These are phyloP conservation scores for Harringtonia lauricola DNA, from an alignment of 2,329 filamentous ascomycete species.

Conservation along the genomic window DNA sequence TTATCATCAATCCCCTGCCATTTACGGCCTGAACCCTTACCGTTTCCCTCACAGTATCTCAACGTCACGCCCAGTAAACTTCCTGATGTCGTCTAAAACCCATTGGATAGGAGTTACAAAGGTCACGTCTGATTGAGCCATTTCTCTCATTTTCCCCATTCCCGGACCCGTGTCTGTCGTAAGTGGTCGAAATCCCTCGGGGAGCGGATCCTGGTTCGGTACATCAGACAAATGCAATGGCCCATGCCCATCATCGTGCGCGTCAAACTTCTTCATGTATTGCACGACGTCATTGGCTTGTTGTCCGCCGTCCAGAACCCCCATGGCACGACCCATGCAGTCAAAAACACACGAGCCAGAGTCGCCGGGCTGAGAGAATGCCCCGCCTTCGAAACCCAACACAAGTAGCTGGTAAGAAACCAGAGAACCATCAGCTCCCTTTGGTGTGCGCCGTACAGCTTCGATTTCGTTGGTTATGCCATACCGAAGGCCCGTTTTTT, in stretches of 20 bases:
- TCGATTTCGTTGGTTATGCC: conserved; percentile 2
- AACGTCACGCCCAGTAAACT: not conserved
- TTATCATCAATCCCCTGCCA: too few species aligned
- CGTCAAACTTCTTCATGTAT: not conserved
- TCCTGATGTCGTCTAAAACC: not conserved
- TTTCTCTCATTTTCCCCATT: too few species aligned
- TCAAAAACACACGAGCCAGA: conserved; percentile 1
- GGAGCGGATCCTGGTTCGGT: too few species aligned
- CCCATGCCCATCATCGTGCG: too few species aligned
- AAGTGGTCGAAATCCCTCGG: too few species aligned
- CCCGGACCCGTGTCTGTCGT: too few species aligned
- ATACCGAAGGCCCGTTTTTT: not conserved
- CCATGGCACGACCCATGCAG: not conserved
- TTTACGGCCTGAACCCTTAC: too few species aligned
- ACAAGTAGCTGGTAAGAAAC: not conserved
- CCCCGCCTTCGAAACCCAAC: not conserved
- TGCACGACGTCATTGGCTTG: not conserved
- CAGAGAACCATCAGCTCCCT: not conserved
- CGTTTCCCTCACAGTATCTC: not conserved
- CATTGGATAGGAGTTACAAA: not conserved
- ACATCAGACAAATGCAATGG: too few species aligned
- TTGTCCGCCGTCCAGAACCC: not conserved
- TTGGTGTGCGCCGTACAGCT: not conserved
- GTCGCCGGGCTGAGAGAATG: not conserved
- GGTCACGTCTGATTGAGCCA: not conserved